phyloP scores from a whole-genome alignment of 164 flowering plant genomes.

The Annona squamosa region DNA sequence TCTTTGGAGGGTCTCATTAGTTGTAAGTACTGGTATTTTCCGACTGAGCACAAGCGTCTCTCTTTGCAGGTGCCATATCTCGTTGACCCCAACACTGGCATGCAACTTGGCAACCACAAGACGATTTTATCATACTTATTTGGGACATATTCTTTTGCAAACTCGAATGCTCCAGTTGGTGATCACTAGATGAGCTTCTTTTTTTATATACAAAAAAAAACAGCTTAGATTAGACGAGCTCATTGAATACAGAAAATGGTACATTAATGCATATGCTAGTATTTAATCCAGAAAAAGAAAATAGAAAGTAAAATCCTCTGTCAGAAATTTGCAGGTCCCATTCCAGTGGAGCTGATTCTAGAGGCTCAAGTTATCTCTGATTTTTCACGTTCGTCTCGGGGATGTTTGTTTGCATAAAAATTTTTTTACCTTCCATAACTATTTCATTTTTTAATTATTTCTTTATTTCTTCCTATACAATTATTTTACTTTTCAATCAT shows the following conservation, averaged over 20 bases:
- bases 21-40: neutral
- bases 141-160: conserved; percentile 32
- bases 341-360: neutral
- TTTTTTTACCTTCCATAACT: too few species aligned
- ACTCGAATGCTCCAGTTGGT: neutral
- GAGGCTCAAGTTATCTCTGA: neutral
- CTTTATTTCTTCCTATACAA: too few species aligned
- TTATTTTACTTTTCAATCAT: too few species aligned
- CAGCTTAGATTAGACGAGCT: neutral
- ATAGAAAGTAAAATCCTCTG: neutral
- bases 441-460: too few species aligned
- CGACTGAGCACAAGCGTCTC: neutral
- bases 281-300: neutral
- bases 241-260: neutral
- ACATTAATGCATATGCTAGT: neutral
- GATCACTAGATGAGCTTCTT: neutral
- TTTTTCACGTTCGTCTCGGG: too few species aligned
- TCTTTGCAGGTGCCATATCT: conserved; percentile 63
- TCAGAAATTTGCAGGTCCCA: neutral
- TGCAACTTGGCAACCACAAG: conserved; percentile 41
- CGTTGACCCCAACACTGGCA: conserved; percentile 64
- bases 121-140: conserved; percentile 55
- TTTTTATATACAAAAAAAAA: neutral
- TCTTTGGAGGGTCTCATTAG: neutral
- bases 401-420: too few species aligned